Evolutionary conservation across 1,139 yeast species (phyloP).

Genomic region (Trichomonascaceae sp.): DNA sequence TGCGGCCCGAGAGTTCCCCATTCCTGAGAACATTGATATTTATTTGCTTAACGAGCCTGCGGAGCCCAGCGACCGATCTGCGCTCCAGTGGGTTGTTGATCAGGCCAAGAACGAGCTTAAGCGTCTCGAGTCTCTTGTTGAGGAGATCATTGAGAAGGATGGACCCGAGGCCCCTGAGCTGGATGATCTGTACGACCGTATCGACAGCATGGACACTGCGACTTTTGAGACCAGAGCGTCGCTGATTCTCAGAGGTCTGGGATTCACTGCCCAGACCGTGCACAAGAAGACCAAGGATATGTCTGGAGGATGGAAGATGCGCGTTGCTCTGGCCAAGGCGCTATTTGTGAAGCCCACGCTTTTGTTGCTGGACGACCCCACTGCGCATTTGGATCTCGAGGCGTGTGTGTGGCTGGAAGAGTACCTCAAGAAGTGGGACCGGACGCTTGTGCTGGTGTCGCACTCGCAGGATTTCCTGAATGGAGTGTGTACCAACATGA

Average conservation of each 20-base stretch:
- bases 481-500: slow-evolving; percentile 97
- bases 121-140: slow-evolving; percentile 83
- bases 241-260: slow-evolving; percentile 89
- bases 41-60: slow-evolving; percentile 96
- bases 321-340: slow-evolving; percentile 80
- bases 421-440: slow-evolving; percentile 86
- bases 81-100: slow-evolving; percentile 90
- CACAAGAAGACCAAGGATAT: slow-evolving; percentile 89
- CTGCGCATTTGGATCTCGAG: slow-evolving; percentile 97
- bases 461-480: slow-evolving; percentile 99
- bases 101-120: slow-evolving; percentile 92
- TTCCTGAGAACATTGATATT: slow-evolving; percentile 83
- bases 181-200: slow-evolving; percentile 87
- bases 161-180: slow-evolving; percentile 87
- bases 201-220: slow-evolving; percentile 89
- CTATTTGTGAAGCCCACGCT: slow-evolving; percentile 18
- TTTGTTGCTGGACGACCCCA: slow-evolving; percentile 66
- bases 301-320: slow-evolving; percentile 99
- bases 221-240: slow-evolving; percentile 98
- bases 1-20: slow-evolving; percentile 93
- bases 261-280: slow-evolving; percentile 79
- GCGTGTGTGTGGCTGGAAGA: slow-evolving; percentile 99
- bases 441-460: slow-evolving; percentile 86
- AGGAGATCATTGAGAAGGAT: slow-evolving; percentile 74
- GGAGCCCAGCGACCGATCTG: slow-evolving; percentile 80